Conservation (phyloP, 495 filamentous ascomycete genomes). For the Xylaria sp. region DNA sequence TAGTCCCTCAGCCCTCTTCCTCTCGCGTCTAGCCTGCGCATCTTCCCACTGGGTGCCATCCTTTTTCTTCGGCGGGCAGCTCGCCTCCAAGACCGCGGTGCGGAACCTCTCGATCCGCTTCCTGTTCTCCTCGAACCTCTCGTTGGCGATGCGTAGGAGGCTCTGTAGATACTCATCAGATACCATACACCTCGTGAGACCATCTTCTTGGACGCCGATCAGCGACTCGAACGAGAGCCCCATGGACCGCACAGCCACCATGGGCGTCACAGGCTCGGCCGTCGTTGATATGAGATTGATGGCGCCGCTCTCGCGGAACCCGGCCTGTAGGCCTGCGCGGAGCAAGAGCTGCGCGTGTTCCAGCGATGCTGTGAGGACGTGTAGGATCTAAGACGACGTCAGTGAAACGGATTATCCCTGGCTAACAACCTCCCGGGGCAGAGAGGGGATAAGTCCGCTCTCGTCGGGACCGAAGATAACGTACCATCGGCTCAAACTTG, state of each 20-base stretch:
- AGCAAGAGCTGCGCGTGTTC: conserved; percentile 75
- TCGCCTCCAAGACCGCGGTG: conserved; percentile 45
- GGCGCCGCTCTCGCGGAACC: conserved; percentile 89
- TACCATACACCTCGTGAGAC: conserved; percentile 51
- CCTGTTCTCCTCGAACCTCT: conserved; percentile 76
- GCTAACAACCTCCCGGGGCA: neutral
- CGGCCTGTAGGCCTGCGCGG: conserved; percentile 75
- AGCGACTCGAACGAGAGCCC: conserved; percentile 81
- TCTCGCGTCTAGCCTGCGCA: conserved; percentile 60
- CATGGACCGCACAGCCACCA: conserved; percentile 82
- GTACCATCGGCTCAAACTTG: conserved; percentile 94
- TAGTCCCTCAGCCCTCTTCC: conserved; percentile 69
- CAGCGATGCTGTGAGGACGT: conserved; percentile 77
- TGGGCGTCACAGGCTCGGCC: conserved; percentile 60
- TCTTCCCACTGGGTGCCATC: conserved; percentile 61
- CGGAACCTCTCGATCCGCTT: conserved; percentile 72
- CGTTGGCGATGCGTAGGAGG: conserved; percentile 73
- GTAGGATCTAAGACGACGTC: conserved; percentile 71
- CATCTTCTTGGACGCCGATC: conserved; percentile 64
- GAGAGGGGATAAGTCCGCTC: neutral
- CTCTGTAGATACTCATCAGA: conserved; percentile 65
- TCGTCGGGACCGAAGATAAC: conserved; percentile 24
- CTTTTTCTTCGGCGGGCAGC: conserved; percentile 34
- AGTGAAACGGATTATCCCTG: neutral
- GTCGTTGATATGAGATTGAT: conserved; percentile 53